These are phyloP conservation scores for Paramecium tetraurelia DNA, from an alignment of 73 alveolate species.

Conservation along the genomic window DNA sequence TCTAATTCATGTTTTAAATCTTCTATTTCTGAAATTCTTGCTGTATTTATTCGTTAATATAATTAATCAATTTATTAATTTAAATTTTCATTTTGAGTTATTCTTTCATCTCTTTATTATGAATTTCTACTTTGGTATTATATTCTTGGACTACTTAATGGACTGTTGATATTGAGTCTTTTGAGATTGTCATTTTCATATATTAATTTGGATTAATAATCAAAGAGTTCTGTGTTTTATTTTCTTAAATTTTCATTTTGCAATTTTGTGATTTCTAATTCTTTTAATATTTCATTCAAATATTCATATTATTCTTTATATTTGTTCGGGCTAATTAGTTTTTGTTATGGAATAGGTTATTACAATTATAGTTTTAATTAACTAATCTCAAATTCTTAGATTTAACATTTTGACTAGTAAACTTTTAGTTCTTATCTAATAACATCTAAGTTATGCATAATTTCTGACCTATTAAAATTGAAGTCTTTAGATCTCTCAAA, in stretches of 20 bases:
- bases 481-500: neutral
- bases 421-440: neutral
- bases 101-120: neutral
- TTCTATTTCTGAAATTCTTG: neutral
- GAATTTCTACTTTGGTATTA: neutral
- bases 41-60: neutral
- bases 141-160: neutral
- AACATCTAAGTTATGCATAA: neutral
- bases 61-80: neutral
- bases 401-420: neutral
- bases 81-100: neutral
- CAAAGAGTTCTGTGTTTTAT: neutral
- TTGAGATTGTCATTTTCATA: neutral
- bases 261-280: neutral
- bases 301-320: neutral
- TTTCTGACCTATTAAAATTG: neutral
- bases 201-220: neutral
- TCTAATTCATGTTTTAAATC: neutral
- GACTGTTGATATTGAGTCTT: neutral
- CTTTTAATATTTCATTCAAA: neutral
- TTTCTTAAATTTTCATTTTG: constrained; percentile 4
- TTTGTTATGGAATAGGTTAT: neutral
- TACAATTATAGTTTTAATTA: neutral
- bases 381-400: neutral
- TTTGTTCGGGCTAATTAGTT: neutral